Percentiles rank a stretch among this genome's conserved stretches.
phyloP scores from a whole-genome alignment of 352 stramenopile genomes.

The Phytophthora foliorum region DNA sequence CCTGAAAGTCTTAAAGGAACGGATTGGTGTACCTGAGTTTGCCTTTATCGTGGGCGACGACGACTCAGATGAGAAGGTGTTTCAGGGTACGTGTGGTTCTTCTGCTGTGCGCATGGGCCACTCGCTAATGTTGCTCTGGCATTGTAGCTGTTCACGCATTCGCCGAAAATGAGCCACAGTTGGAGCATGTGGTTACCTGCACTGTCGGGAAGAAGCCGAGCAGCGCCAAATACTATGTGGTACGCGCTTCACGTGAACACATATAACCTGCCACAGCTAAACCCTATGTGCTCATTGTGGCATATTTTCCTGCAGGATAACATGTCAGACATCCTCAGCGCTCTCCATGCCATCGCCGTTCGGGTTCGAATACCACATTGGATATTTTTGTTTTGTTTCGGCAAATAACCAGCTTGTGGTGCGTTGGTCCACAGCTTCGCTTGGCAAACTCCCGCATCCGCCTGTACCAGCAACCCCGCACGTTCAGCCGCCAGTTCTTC shows the following conservation, averaged over 20 bases:
- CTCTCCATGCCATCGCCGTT: slow-evolving; percentile 61
- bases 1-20: slow-evolving; percentile 63
- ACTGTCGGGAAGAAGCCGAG: slow-evolving; percentile 98
- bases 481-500: slow-evolving; percentile 35
- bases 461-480: slow-evolving; percentile 33
- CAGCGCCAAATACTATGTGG: slow-evolving; percentile 95
- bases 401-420: neutral
- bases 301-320: slow-evolving; percentile 46
- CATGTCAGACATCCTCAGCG: slow-evolving; percentile 57
- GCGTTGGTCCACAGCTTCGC: slow-evolving; percentile 19
- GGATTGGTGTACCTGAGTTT: slow-evolving; percentile 92
- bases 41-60: slow-evolving; percentile 97
- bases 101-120: neutral
- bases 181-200: slow-evolving; percentile 90
- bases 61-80: slow-evolving; percentile 95
- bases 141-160: slow-evolving; percentile 61
- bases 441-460: slow-evolving; percentile 28
- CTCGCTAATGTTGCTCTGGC: slow-evolving; percentile 4
- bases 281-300: neutral
- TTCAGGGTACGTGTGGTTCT: slow-evolving; percentile 52
- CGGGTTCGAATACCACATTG: slow-evolving; percentile 41
- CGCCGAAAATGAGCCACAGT: slow-evolving; percentile 39
- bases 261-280: neutral
- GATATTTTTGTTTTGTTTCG: neutral
- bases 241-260: slow-evolving; percentile 21